A percentile compares a stretch with the other conserved stretches of the same genome.
Conservation (phyloP, 306 rosid species). For the Mucuna pruriens region DNA sequence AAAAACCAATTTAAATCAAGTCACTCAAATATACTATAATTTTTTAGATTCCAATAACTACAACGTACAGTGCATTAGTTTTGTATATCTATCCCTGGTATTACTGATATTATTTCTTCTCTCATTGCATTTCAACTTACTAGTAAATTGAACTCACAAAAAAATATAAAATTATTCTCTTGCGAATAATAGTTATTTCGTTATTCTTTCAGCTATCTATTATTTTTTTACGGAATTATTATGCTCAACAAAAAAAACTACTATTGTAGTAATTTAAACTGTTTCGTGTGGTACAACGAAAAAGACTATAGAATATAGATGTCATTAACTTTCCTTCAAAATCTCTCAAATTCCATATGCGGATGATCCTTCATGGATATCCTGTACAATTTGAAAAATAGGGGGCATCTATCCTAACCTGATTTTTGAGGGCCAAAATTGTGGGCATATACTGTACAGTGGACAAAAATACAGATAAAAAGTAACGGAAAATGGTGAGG, state of each 20-base stretch:
- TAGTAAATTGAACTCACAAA: neutral
- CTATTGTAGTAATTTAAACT: neutral
- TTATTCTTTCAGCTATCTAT: neutral
- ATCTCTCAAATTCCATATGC: conserved; percentile 30
- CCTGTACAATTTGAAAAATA: conserved; percentile 39
- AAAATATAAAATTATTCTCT: neutral
- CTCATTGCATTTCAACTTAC: conserved; percentile 1
- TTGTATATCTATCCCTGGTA: neutral
- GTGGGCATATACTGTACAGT: conserved; percentile 61
- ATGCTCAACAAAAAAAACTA: neutral
- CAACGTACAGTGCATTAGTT: neutral
- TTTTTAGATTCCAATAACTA: neutral
- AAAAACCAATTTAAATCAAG: no score
- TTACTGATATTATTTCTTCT: neutral
- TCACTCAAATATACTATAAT: no score
- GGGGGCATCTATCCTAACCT: conserved; percentile 43
- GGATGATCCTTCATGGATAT: conserved; percentile 37
- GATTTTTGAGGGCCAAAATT: conserved; percentile 56
- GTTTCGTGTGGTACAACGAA: conserved; percentile 31
- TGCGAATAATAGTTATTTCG: neutral
- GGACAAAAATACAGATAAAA: conserved; percentile 40
- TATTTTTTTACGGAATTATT: neutral
- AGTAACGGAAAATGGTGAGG: conserved; percentile 35
- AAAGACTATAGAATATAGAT: conserved; percentile 24
- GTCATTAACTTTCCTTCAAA: conserved; percentile 38